A percentile compares a stretch with the other conserved stretches of the same genome.
phyloP scores from a whole-genome alignment of 768 basidiomycete genomes.

The Lenzites betulinus region DNA sequence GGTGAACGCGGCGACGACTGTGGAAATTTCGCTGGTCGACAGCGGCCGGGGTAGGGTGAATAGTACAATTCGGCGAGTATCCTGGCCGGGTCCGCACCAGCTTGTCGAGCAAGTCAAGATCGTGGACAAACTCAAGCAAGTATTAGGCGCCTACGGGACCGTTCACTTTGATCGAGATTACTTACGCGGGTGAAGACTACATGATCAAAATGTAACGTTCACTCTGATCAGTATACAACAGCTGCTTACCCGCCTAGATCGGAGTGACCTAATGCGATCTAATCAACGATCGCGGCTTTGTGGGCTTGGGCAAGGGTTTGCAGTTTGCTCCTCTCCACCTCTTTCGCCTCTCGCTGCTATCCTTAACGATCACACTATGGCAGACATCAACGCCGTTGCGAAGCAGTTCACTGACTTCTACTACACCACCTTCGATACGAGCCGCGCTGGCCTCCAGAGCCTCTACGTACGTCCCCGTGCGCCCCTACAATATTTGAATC shows the following conservation, averaged over 20 bases:
- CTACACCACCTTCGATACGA: constrained; percentile 73
- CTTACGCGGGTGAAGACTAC: too few species aligned
- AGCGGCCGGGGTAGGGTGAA: constrained; percentile 13
- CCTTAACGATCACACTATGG: constrained; percentile 46
- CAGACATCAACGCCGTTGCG: constrained; percentile 74
- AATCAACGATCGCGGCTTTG: constrained; percentile 23
- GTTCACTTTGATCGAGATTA: not conserved
- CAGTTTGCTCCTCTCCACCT: constrained; percentile 16
- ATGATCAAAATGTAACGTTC: too few species aligned
- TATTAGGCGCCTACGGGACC: too few species aligned
- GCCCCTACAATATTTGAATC: not conserved
- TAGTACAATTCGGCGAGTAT: not conserved
- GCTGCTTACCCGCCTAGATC: constrained; percentile 18
- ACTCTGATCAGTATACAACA: not conserved
- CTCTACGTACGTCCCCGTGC: constrained; percentile 73
- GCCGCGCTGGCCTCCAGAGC: constrained; percentile 53
- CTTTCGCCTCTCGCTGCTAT: constrained; percentile 15
- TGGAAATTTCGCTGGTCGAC: constrained; percentile 9
- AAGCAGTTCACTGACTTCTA: constrained; percentile 82
- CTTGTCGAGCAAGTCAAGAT: too few species aligned
- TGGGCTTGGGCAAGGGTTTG: constrained; percentile 11
- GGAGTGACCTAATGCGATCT: constrained; percentile 2
- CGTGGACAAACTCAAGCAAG: too few species aligned
- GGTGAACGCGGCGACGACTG: constrained; percentile 31
- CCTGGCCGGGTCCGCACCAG: not conserved